Evolutionary conservation across 2,329 filamentous ascomycete species (phyloP).

Genomic region (Aspergillus fischeri): DNA sequence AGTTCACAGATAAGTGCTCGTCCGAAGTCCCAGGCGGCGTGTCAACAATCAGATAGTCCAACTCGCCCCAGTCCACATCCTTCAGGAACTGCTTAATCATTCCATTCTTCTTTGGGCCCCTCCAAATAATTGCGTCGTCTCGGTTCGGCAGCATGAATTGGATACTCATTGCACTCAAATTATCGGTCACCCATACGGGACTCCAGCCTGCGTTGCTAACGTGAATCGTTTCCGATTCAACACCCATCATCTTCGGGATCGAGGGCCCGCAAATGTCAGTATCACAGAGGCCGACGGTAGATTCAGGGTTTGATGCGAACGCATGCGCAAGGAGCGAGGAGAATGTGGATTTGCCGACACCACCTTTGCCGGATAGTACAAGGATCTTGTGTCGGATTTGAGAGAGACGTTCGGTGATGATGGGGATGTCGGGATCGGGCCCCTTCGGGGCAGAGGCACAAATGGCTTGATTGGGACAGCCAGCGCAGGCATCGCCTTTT

Average conservation of each 20-base stretch:
- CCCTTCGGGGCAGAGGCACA: conserved; percentile 93
- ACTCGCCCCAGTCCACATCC: conserved; percentile 94
- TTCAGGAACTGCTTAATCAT: conserved; percentile 97
- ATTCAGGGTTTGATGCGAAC: conserved; percentile 75
- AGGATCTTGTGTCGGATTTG: conserved; percentile 88
- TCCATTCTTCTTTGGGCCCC: conserved; percentile 97
- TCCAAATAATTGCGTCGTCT: conserved; percentile 96
- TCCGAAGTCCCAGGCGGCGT: conserved; percentile 94
- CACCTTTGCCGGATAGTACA: conserved; percentile 89
- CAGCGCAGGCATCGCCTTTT: conserved; percentile 76
- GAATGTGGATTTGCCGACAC: conserved; percentile 94
- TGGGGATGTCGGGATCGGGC: conserved; percentile 86
- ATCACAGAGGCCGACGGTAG: conserved; percentile 90
- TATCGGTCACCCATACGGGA: conserved; percentile 92
- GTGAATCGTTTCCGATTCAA: conserved; percentile 90
- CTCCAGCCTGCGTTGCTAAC: conserved; percentile 85
- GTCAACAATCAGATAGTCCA: conserved; percentile 91
- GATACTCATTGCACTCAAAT: conserved; percentile 92
- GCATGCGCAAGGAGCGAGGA: conserved; percentile 83
- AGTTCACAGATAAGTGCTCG: conserved; percentile 91
- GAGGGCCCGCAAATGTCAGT: conserved; percentile 95
- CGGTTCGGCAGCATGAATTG: conserved; percentile 96
- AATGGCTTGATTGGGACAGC: conserved; percentile 92
- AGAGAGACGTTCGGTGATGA: conserved; percentile 78
- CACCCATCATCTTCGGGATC: conserved; percentile 99